These are phyloP conservation scores for Mucor mucedo DNA, from an alignment of 371 early-diverging fungal species.

Conservation along the genomic window DNA sequence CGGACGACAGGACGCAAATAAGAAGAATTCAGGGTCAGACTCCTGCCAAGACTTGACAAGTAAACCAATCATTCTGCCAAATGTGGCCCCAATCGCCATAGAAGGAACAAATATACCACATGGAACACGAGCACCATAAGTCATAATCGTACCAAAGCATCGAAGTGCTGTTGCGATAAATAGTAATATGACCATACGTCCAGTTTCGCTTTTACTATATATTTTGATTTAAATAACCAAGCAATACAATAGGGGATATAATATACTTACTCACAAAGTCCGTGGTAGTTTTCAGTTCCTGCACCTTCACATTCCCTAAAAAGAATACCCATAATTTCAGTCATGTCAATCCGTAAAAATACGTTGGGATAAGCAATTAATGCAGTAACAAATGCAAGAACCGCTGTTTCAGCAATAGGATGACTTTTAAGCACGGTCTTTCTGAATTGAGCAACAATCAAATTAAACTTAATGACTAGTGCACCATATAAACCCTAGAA, in stretches of 20 bases:
- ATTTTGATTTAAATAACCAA: neutral
- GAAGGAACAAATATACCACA: conserved; percentile 95
- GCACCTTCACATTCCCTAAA: conserved; percentile 84
- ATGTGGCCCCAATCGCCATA: conserved; percentile 94
- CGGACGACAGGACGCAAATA: conserved; percentile 80
- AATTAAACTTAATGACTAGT: conserved; percentile 81
- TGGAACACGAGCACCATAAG: conserved; percentile 86
- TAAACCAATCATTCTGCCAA: conserved; percentile 91
- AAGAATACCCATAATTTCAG: conserved; percentile 81
- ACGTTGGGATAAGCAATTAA: conserved; percentile 78
- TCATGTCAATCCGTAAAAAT: conserved; percentile 85
- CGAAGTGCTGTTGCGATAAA: conserved; percentile 73
- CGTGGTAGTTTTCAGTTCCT: conserved; percentile 62
- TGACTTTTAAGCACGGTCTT: conserved; percentile 65
- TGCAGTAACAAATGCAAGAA: conserved; percentile 76
- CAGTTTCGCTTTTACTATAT: conserved; percentile 24
- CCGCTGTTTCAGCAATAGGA: conserved; percentile 78
- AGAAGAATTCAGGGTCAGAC: conserved; percentile 68
- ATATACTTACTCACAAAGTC: conserved; percentile 65
- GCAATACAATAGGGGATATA: neutral
- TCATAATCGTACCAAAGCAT: conserved; percentile 67
- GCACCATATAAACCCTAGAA: conserved; percentile 88
- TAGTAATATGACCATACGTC: conserved; percentile 57
- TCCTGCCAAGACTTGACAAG: conserved; percentile 68
- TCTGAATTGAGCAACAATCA: conserved; percentile 72